Percentiles rank a stretch among this genome's conserved stretches.
These are phyloP conservation scores for Pyronema domesticum DNA, from an alignment of 495 filamentous ascomycete species.

Conservation along the genomic window DNA sequence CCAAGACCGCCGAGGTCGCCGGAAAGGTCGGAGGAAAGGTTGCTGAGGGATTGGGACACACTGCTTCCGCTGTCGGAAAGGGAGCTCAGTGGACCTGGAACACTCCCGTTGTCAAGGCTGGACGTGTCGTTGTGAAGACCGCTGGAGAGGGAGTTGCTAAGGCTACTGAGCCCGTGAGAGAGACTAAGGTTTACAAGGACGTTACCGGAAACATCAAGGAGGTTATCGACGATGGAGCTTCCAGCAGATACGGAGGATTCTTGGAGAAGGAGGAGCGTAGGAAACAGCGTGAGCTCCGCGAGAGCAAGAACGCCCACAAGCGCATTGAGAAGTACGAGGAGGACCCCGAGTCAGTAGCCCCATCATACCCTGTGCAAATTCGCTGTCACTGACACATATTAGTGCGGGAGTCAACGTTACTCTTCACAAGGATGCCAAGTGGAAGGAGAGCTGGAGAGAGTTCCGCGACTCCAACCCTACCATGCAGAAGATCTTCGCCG, in stretches of 20 bases:
- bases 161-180: slow-evolving; percentile 76
- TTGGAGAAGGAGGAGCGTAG: slow-evolving; percentile 84
- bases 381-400: not conserved
- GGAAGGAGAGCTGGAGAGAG: slow-evolving; percentile 87
- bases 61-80: slow-evolving; percentile 70
- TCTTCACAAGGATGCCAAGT: slow-evolving; percentile 85
- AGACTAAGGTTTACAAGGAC: slow-evolving; percentile 81
- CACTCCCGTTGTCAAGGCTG: slow-evolving; percentile 74
- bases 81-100: slow-evolving; percentile 95
- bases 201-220: slow-evolving; percentile 60
- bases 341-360: slow-evolving; percentile 61
- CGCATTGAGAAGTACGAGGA: slow-evolving; percentile 44
- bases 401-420: slow-evolving; percentile 90
- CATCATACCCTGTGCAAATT: not conserved
- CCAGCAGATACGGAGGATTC: slow-evolving; percentile 90
- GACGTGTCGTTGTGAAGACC: slow-evolving; percentile 66
- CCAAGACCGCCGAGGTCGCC: slow-evolving; percentile 59
- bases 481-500: slow-evolving; percentile 71
- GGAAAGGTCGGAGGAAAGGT: slow-evolving; percentile 44
- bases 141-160: slow-evolving; percentile 80
- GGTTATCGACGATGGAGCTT: slow-evolving; percentile 91
- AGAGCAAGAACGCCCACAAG: slow-evolving; percentile 39
- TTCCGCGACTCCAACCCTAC: slow-evolving; percentile 77
- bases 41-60: slow-evolving; percentile 60
- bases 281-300: slow-evolving; percentile 53